Percentiles rank a stretch among this genome's conserved stretches.
Evolutionary conservation across 1,284 basidiomycete genomes (phyloP).

Genomic region (Sanghuangporus weigelae): DNA sequence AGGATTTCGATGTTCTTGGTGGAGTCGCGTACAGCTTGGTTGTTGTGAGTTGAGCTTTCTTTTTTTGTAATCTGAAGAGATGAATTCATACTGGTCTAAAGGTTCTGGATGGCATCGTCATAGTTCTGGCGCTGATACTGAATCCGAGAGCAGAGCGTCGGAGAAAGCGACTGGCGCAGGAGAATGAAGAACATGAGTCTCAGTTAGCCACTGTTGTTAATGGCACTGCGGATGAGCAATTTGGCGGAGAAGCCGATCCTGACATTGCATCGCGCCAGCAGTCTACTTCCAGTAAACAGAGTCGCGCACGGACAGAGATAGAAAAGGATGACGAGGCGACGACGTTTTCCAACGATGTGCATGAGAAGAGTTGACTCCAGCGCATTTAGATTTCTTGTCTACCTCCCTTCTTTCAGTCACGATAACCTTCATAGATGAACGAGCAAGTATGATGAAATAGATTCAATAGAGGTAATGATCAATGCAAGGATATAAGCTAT

Average conservation of each 20-base stretch:
- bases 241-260: no score
- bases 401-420: not conserved
- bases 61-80: not conserved
- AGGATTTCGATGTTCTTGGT: slow-evolving; percentile 60
- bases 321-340: not conserved
- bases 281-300: not conserved
- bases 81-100: slow-evolving; percentile 21
- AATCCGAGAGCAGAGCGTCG: slow-evolving; percentile 45
- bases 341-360: no score
- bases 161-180: slow-evolving; percentile 18
- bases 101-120: slow-evolving; percentile 55
- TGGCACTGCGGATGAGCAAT: slow-evolving; percentile 20
- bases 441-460: not conserved
- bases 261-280: no score
- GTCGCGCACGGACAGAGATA: not conserved
- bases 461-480: not conserved
- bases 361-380: not conserved
- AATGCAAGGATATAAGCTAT: not conserved
- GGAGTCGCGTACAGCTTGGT: slow-evolving; percentile 59
- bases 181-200: not conserved
- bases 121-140: slow-evolving; percentile 54
- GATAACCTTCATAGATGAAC: not conserved
- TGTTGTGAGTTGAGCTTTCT: slow-evolving; percentile 38
- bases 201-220: not conserved
- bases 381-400: not conserved